A percentile compares a stretch with the other conserved stretches of the same genome.
These are phyloP conservation scores for Boletus tomentosulus DNA, from an alignment of 768 basidiomycete species.

Conservation along the genomic window DNA sequence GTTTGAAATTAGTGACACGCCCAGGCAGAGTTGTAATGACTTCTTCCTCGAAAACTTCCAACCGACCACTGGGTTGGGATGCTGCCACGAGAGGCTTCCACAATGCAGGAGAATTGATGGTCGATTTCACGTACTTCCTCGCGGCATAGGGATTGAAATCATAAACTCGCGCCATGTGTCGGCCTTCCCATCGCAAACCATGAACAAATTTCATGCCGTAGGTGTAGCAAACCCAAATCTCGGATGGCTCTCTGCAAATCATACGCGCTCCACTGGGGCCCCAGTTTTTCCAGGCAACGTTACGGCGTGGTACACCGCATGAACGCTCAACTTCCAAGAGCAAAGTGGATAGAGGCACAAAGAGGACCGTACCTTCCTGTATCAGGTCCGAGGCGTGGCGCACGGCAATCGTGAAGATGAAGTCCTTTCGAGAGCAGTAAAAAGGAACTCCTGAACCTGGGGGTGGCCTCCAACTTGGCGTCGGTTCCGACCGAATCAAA, in stretches of 20 bases:
- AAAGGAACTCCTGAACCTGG: slow-evolving; percentile 15
- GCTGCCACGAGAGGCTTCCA: slow-evolving; percentile 18
- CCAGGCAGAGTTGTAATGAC: slow-evolving; percentile 30
- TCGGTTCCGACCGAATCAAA: slow-evolving; percentile 32
- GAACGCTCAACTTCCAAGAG: slow-evolving; percentile 22
- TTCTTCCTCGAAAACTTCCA: slow-evolving; percentile 17
- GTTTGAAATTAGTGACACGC: slow-evolving; percentile 17
- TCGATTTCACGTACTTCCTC: slow-evolving; percentile 12
- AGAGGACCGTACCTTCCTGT: slow-evolving; percentile 21
- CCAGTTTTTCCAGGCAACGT: slow-evolving; percentile 30
- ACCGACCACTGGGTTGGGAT: slow-evolving; percentile 7
- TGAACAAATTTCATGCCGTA: slow-evolving; percentile 34
- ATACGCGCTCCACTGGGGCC: slow-evolving; percentile 30
- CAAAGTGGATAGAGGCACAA: slow-evolving; percentile 31
- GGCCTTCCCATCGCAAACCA: slow-evolving; percentile 19
- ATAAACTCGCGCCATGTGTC: slow-evolving; percentile 21
- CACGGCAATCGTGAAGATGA: slow-evolving; percentile 31
- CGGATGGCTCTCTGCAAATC: slow-evolving; percentile 23
- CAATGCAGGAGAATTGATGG: slow-evolving; percentile 1
- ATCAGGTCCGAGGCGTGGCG: slow-evolving; percentile 6
- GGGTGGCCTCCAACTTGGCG: slow-evolving; percentile 24
- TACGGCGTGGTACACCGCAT: background rate
- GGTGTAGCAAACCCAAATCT: slow-evolving; percentile 34
- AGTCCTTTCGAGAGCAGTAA: slow-evolving; percentile 21
- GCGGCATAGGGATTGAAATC: slow-evolving; percentile 32